Base-by-base conservation (phyloP, 108 stramenopile species). In the Conticribra weissflogii region DNA sequence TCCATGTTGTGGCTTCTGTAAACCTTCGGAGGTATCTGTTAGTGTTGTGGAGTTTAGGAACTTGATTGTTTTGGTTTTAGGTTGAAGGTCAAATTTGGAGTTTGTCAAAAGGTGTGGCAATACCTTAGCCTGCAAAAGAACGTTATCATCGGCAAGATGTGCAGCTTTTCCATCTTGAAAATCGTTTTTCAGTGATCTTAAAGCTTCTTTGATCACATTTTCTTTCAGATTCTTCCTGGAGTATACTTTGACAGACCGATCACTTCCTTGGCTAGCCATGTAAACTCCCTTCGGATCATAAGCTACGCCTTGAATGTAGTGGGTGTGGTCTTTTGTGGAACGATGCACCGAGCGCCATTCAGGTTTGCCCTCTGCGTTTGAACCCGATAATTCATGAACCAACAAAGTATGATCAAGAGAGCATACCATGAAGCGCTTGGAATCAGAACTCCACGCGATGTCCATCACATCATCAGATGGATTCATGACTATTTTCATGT, bases 231-330 rank as follows among this genome's bases (percentile, higher is more conserved):
- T 27, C 41, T 83, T 86, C 14, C 90, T 74, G 5, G 87, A 50
- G 48, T 81, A 90, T 8, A 96, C 77, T 31, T 86, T 88, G 5
- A 93, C 88, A n/a, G 86, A 88, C 19, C 95, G 84, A 79, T 96
- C 95, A 56, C 89, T 86, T 17, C 89, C 90, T 91, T 86, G 87
- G 71, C 86, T 89, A 15, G 92, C 91, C 66, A 94, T 54, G 66
- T 92, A 94, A 2, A 86, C 85, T 8, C 92, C 95, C 34, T 86
- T 83, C 8, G 95, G 95, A 81, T 96, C 94, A 49, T 84, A 86
- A 1, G 85, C 62, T 52, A 96, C 95, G 12, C 95, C 95, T 71
- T 96, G 95, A 36, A 96, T 88, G 63, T 89, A 96, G 54, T 90
- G 85, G 1, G 72, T 81, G 54, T 96, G 95, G 70, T 96, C 92